Base-by-base conservation (phyloP, 2,329 filamentous ascomycete species). In the Thielaviopsis ethacetica region DNA sequence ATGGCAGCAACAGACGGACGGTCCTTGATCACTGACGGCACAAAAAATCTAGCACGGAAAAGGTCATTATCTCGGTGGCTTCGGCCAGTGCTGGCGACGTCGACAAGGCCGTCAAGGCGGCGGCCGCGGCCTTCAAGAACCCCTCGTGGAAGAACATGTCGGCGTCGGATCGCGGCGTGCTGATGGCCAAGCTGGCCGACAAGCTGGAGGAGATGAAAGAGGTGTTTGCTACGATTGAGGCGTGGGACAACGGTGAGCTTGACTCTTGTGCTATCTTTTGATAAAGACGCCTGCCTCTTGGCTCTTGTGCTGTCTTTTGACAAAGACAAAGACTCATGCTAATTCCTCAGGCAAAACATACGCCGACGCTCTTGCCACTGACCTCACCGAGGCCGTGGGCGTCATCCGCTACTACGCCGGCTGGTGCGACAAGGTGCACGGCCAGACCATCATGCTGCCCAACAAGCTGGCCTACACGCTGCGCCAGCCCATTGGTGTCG, bases 211-310 rank as follows among this genome's bases (percentile, higher is more conserved):
- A 82, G 66, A 75, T 91, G 67, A 76, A 74, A 27, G 72, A 74
- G 44, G 58, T 65, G 0, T 66, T 77, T 3, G 74, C 74, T 5
- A 75, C 75, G 1, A 69, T 77, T 6, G 88, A 94, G 71, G 87
- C 88, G 0, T 91, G 86, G 86, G 88, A 93, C 67, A 91, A 90
- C 65, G 88, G 85, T 68, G 70, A 70, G 30, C 15, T 47, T n/a
- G n/a, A 49, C 30, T n/a, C 30, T 30, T 41, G 26, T 2, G 19
- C 7, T 59, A 22, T 10, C 27, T 15, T 24, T 19, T 15, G 1
- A 2, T 27, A 21, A 47, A 15, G n/a, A 19, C 13, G n/a, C n/a
- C n/a, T n/a, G n/a, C n/a, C n/a, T n/a, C n/a, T n/a, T n/a, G n/a
- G 54, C 30, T n/a, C 30, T 30, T 41, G 26, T 2, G 19, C 7